phyloP scores from a whole-genome alignment of 768 basidiomycete genomes.

The Boletus insuetus region DNA sequence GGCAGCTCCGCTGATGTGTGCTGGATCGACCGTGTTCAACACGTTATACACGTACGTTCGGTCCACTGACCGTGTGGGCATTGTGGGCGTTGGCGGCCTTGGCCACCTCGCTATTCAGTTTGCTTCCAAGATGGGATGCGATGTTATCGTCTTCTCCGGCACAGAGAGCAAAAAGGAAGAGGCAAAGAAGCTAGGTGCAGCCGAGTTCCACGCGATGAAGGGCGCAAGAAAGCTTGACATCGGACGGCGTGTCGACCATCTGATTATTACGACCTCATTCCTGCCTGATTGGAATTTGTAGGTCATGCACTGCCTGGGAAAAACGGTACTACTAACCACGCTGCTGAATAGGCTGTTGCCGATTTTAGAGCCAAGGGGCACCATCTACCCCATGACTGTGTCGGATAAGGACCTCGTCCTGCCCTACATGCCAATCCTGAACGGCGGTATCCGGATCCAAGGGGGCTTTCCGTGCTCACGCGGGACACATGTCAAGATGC shows the following conservation, averaged over 20 bases:
- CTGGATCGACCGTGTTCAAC: slow-evolving; percentile 33
- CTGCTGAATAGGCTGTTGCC: slow-evolving; percentile 22
- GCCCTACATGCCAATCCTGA: slow-evolving; percentile 18
- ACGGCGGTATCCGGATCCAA: slow-evolving; percentile 23
- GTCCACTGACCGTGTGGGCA: slow-evolving; percentile 33
- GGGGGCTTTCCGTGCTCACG: slow-evolving; percentile 25
- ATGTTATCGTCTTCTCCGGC: slow-evolving; percentile 35
- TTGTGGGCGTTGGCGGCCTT: slow-evolving; percentile 37
- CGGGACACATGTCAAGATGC: slow-evolving; percentile 29
- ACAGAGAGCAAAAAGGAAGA: slow-evolving; percentile 34
- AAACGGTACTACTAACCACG: not conserved
- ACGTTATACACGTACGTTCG: slow-evolving; percentile 25
- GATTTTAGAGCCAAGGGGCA: slow-evolving; percentile 21
- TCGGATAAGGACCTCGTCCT: slow-evolving; percentile 19
- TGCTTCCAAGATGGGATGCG: slow-evolving; percentile 36
- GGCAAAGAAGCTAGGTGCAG: slow-evolving; percentile 34
- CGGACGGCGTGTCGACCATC: slow-evolving; percentile 25
- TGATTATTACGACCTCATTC: slow-evolving; percentile 32
- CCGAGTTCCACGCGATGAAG: slow-evolving; percentile 34
- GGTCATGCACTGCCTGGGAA: not conserved
- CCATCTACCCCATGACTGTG: slow-evolving; percentile 26
- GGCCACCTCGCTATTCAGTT: slow-evolving; percentile 9
- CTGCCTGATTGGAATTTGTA: slow-evolving; percentile 32
- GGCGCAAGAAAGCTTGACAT: slow-evolving; percentile 26
- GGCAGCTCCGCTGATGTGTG: slow-evolving; percentile 39